These are phyloP conservation scores for Magnaporthales sp. DNA, from an alignment of 2,329 filamentous ascomycete genomes.

Conservation along the genomic window DNA sequence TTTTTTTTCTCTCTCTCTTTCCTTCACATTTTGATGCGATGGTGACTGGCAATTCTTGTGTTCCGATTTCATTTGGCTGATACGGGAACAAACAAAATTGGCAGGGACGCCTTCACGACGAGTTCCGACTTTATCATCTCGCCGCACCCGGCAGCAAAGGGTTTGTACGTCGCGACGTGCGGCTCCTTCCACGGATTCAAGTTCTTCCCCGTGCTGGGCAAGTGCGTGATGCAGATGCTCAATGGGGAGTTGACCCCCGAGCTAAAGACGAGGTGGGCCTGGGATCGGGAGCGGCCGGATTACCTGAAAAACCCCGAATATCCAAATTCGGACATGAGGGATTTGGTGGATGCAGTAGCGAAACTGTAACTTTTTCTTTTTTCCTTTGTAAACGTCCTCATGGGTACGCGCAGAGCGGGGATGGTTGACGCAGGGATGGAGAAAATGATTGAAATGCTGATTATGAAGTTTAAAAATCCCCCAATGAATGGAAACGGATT, in stretches of 20 bases:
- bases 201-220: slow-evolving; percentile 56
- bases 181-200: slow-evolving; percentile 63
- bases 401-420: not conserved
- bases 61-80: not conserved
- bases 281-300: slow-evolving; percentile 36
- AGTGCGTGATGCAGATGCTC: slow-evolving; percentile 50
- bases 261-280: slow-evolving; percentile 41
- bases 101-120: slow-evolving; percentile 42
- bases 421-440: not conserved
- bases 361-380: slow-evolving; percentile 2
- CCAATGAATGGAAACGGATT: not conserved
- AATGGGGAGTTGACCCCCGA: slow-evolving; percentile 33
- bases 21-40: no score
- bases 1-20: not conserved
- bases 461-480: no score
- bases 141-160: slow-evolving; percentile 38
- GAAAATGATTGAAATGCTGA: not conserved
- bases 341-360: not conserved
- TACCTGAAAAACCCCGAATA: slow-evolving; percentile 3
- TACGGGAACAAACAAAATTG: not conserved
- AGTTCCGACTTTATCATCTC: slow-evolving; percentile 55
- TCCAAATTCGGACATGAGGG: slow-evolving; percentile 3
- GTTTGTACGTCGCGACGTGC: slow-evolving; percentile 53
- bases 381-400: not conserved
- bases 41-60: no score